phyloP scores from a whole-genome alignment of 306 rosid species.

The Pachyrhizus erosus region DNA sequence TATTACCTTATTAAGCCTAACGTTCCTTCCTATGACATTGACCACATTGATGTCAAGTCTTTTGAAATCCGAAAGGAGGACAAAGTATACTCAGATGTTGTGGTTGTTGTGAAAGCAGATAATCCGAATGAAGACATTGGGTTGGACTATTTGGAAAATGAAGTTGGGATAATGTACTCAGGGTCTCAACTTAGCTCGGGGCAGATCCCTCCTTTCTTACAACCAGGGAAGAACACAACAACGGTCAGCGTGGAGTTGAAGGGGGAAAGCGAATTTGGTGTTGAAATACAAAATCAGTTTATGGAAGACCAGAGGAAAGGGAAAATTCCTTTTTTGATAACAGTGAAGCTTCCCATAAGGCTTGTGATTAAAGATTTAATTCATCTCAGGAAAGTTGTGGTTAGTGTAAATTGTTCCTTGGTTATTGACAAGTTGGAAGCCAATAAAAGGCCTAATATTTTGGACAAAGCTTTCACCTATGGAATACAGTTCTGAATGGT shows the following conservation, averaged over 20 bases:
- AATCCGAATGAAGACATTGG: slow-evolving; percentile 57
- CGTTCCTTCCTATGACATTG: slow-evolving; percentile 49
- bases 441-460: slow-evolving; percentile 36
- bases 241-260: slow-evolving; percentile 36
- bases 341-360: slow-evolving; percentile 49
- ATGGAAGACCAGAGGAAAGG: slow-evolving; percentile 31
- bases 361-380: slow-evolving; percentile 25
- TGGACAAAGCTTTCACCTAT: slow-evolving; percentile 36
- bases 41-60: slow-evolving; percentile 18
- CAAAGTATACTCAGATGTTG: slow-evolving; percentile 42
- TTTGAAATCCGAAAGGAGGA: slow-evolving; percentile 36
- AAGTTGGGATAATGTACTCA: slow-evolving; percentile 39
- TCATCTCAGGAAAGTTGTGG: slow-evolving; percentile 35
- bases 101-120: slow-evolving; percentile 40
- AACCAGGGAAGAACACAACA: slow-evolving; percentile 48
- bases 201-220: slow-evolving; percentile 45
- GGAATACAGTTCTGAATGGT: not conserved
- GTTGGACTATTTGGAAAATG: slow-evolving; percentile 42
- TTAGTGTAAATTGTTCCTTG: slow-evolving; percentile 46
- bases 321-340: slow-evolving; percentile 48
- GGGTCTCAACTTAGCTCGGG: slow-evolving; percentile 45
- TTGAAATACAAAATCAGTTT: not conserved
- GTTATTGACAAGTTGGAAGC: slow-evolving; percentile 49
- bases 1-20: slow-evolving; percentile 38
- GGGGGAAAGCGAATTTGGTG: slow-evolving; percentile 46